phyloP scores from a whole-genome alignment of 2,329 filamentous ascomycete genomes.

The Drechslerella dactyloides region DNA sequence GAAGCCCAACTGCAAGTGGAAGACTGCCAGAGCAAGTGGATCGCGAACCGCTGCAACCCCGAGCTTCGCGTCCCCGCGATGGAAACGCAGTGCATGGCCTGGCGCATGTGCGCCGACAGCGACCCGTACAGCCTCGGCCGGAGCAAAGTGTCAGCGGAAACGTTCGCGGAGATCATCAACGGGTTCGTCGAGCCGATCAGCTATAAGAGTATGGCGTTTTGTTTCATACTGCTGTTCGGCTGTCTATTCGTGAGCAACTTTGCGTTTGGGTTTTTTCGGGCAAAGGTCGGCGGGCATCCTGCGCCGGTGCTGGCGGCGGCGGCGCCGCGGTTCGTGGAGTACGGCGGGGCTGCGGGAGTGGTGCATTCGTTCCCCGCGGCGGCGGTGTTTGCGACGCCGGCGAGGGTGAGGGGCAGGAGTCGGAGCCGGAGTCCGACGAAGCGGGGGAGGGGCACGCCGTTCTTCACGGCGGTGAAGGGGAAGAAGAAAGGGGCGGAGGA shows the following conservation, averaged over 20 bases:
- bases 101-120: conserved; percentile 85
- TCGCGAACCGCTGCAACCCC: conserved; percentile 75
- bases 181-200: conserved; percentile 89
- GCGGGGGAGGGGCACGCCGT: conserved; percentile 28
- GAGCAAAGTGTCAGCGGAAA: conserved; percentile 81
- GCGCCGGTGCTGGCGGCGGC: conserved; percentile 52
- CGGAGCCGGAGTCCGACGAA: conserved; percentile 39
- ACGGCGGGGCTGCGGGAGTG: conserved; percentile 32
- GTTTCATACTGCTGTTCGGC: conserved; percentile 61
- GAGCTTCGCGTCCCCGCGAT: conserved; percentile 74
- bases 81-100: conserved; percentile 74
- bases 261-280: conserved; percentile 60
- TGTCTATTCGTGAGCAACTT: conserved; percentile 67
- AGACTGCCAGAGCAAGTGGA: conserved; percentile 74
- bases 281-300: conserved; percentile 51
- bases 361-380: conserved; percentile 33
- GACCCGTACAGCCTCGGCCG: conserved; percentile 79
- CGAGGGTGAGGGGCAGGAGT: conserved; percentile 11
- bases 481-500: background rate
- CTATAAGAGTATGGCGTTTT: conserved; percentile 76
- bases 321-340: conserved; percentile 49
- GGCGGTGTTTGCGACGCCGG: conserved; percentile 21
- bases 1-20: conserved; percentile 75
- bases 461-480: conserved; percentile 41
- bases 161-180: conserved; percentile 91